Evolutionary conservation across 805 yeast species (phyloP), one percentile per base, ranked within the genome.

Genomic region (Candida parachauliodes): DNA sequence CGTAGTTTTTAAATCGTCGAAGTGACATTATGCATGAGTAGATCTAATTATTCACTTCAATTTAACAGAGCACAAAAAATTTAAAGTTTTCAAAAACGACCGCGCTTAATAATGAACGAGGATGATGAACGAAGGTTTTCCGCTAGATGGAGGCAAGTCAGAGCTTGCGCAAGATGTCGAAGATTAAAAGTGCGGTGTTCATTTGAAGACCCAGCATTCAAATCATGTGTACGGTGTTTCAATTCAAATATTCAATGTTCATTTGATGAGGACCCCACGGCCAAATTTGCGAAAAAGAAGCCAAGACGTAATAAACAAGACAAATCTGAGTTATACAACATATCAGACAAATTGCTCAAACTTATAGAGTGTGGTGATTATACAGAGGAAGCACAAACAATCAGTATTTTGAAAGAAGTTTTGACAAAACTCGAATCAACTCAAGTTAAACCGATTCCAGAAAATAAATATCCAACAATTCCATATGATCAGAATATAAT

Each of bases 141-240:
- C 5, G 55, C 50, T 22, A 64, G 62, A 36, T 74, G 76, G 65
- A 52, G 77, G 39, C 67, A 71, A 39, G 45, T 63, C 21, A 56
- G 75, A 35, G 79, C 80, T 1, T 76, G 81, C 56, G 79, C 79
- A 3, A 53, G 81, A 41, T 76, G 81, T 44, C 75, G 73, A 41
- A 49, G 79, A 20, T 56, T 74, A 15, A 75, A 74, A 47, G 70
- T 72, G 71, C 61, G 72, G 46, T 76, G 81, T 52, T 65, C 68
- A 2, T 76, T 65, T 48, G 72, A 70, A 22, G 70, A 71, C 43
- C 78, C 77, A 2, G 44, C 52, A 12, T 63, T 55, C 44, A 54
- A 52, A 22, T 50, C 73, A 12, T 76, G 81, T 51, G 60, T 61
- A 26, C 46, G 78, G 36, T 76, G 80, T 48, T 63, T 55, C 40